Percentiles rank a stretch among this genome's conserved stretches.
Conservation (phyloP, 768 basidiomycete genomes). For the Strobilomyces dryophilus region DNA sequence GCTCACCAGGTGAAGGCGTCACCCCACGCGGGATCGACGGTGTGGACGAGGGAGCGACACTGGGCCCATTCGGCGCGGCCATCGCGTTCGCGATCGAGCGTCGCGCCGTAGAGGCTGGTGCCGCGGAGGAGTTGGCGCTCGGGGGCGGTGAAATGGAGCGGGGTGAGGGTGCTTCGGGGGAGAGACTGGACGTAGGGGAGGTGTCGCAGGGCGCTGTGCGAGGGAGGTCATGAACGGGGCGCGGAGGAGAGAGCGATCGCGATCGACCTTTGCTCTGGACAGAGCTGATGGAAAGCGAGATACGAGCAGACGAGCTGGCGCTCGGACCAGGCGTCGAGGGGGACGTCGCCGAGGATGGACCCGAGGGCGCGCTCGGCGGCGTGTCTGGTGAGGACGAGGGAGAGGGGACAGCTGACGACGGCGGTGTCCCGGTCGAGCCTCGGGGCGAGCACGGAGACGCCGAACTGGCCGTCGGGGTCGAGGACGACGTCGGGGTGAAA, state of each 20-base stretch:
- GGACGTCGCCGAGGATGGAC: constrained; percentile 31
- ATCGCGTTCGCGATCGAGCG: constrained; percentile 55
- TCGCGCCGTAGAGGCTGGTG: constrained; percentile 78
- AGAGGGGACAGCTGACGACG: constrained; percentile 66
- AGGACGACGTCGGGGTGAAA: constrained; percentile 48
- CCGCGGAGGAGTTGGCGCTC: constrained; percentile 71
- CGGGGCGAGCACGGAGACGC: constrained; percentile 48
- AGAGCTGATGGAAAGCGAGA: constrained; percentile 59
- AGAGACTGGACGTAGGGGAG: constrained; percentile 64
- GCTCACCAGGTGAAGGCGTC: constrained; percentile 68
- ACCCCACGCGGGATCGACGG: constrained; percentile 39
- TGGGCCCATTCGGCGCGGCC: constrained; percentile 63
- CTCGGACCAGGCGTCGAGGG: constrained; percentile 46
- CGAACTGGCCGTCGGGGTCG: constrained; percentile 33
- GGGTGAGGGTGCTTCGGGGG: constrained; percentile 63
- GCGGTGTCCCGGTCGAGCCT: constrained; percentile 46
- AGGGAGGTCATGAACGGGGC: constrained; percentile 1
- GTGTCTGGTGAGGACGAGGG: constrained; percentile 57
- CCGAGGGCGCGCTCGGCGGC: constrained; percentile 41
- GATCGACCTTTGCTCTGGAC: constrained; percentile 34
- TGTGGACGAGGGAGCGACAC: constrained; percentile 42
- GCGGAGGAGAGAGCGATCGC: background rate
- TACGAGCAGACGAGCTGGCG: constrained; percentile 69
- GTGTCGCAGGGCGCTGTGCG: constrained; percentile 34
- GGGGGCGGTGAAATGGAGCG: constrained; percentile 60